These are phyloP conservation scores for Quercus mongolica DNA, from an alignment of 306 rosid genomes.

Conservation along the genomic window DNA sequence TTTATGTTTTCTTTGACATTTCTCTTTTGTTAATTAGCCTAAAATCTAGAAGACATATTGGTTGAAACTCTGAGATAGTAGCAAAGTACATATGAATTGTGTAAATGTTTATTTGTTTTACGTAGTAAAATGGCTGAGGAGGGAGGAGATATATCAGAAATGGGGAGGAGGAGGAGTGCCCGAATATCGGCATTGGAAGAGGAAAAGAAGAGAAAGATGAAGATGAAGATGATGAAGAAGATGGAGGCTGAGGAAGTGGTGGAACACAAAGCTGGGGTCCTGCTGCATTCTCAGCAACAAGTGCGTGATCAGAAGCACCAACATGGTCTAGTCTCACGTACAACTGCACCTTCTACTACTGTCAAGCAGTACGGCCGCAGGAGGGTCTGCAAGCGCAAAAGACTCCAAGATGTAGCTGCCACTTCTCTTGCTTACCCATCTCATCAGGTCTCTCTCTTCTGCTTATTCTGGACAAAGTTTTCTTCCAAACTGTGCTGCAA, in stretches of 20 bases:
- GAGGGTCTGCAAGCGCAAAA: constrained; percentile 32
- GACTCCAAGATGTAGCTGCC: constrained; percentile 21
- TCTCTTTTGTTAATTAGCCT: neutral
- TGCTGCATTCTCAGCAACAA: neutral
- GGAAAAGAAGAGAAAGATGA: constrained; percentile 17
- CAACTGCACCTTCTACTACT: neutral
- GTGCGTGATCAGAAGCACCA: neutral
- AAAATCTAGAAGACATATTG: neutral
- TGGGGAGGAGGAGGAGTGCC: constrained; percentile 30
- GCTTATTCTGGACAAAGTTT: too few species aligned
- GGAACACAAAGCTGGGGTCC: neutral
- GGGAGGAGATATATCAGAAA: neutral
- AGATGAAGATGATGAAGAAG: neutral
- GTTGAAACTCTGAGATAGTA: neutral
- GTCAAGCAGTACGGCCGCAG: constrained; percentile 2
- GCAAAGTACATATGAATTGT: neutral
- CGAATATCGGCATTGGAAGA: constrained; percentile 31
- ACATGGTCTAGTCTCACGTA: neutral
- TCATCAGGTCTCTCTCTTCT: constrained; percentile 20
- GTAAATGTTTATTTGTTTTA: neutral
- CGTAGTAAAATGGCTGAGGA: neutral
- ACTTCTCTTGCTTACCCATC: neutral
- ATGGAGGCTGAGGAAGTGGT: neutral
- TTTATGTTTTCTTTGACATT: neutral
- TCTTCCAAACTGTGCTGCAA: too few species aligned